Percentiles rank a stretch among this genome's conserved stretches.
Conservation (phyloP, 257 asterid genomes). For the Ophiorrhiza pumila region DNA sequence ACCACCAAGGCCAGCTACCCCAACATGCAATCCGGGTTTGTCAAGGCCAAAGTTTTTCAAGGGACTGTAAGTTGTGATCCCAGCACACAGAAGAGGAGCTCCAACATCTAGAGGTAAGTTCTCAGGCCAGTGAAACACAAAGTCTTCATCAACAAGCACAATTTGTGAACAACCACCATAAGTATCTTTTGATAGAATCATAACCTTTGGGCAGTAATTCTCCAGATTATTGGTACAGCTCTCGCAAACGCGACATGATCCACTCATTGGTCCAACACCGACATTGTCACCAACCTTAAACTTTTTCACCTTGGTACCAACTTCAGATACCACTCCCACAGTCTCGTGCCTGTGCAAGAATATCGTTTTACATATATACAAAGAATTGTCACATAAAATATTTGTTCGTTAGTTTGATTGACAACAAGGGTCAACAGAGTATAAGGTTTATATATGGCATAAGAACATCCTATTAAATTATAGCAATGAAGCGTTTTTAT, state of each 20-base stretch:
- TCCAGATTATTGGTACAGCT: conserved; percentile 26
- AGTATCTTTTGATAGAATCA: not conserved
- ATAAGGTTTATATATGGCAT: too few species aligned
- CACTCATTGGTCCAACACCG: conserved; percentile 43
- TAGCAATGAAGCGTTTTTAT: too few species aligned
- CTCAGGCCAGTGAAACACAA: conserved; percentile 39
- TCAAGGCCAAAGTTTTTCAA: conserved; percentile 35
- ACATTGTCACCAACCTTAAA: conserved; percentile 44
- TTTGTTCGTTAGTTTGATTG: too few species aligned
- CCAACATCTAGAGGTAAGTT: conserved; percentile 33
- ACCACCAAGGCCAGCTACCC: too few species aligned
- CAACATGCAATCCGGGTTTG: conserved; percentile 38
- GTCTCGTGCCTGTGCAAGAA: conserved; percentile 41
- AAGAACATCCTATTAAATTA: too few species aligned
- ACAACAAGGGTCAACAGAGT: not conserved
- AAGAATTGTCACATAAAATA: too few species aligned
- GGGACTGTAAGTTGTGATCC: conserved; percentile 43
- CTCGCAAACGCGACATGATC: conserved; percentile 35
- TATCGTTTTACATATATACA: too few species aligned
- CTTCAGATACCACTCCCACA: conserved; percentile 41
- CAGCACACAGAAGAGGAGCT: too few species aligned
- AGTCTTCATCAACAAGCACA: conserved; percentile 39
- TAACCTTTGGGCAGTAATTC: conserved; percentile 25
- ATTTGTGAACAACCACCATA: conserved; percentile 39
- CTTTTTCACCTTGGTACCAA: conserved; percentile 41